phyloP scores from a whole-genome alignment of 176 grass and related monocot genomes.

The Panicum miliaceum region DNA sequence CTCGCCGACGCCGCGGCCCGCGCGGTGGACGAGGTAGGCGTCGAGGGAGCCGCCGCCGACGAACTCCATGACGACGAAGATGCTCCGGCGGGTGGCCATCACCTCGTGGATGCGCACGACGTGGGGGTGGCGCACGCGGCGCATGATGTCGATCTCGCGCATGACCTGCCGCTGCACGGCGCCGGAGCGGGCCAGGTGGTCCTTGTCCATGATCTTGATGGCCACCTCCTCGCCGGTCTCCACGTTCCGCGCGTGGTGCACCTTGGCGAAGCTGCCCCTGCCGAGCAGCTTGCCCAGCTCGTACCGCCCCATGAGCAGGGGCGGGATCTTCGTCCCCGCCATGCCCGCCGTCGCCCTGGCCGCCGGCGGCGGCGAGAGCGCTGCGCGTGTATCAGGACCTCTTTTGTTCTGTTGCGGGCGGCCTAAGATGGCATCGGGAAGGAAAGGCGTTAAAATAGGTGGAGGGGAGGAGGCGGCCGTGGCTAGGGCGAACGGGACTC shows the following conservation, averaged over 20 bases:
- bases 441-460: not conserved
- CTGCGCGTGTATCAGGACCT: not conserved
- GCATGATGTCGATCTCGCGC: constrained; percentile 60
- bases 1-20: constrained; percentile 53
- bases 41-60: constrained; percentile 64
- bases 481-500: not conserved
- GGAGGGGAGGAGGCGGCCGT: not conserved
- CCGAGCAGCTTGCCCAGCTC: constrained; percentile 57
- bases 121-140: constrained; percentile 63
- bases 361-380: not conserved
- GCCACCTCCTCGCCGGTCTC: constrained; percentile 49
- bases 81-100: constrained; percentile 60
- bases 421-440: not conserved
- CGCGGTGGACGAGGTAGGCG: constrained; percentile 26
- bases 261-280: constrained; percentile 75
- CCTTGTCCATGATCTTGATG: constrained; percentile 70
- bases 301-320: constrained; percentile 47
- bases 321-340: not conserved
- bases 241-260: constrained; percentile 43
- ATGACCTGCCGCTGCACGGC: constrained; percentile 45
- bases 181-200: constrained; percentile 41
- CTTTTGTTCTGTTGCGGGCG: not conserved
- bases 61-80: constrained; percentile 75
- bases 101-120: constrained; percentile 66
- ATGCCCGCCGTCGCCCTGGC: not conserved